A percentile compares a stretch with the other conserved stretches of the same genome.
Conservation (phyloP, 2,329 filamentous ascomycete species). For the Exophiala aquamarina region DNA sequence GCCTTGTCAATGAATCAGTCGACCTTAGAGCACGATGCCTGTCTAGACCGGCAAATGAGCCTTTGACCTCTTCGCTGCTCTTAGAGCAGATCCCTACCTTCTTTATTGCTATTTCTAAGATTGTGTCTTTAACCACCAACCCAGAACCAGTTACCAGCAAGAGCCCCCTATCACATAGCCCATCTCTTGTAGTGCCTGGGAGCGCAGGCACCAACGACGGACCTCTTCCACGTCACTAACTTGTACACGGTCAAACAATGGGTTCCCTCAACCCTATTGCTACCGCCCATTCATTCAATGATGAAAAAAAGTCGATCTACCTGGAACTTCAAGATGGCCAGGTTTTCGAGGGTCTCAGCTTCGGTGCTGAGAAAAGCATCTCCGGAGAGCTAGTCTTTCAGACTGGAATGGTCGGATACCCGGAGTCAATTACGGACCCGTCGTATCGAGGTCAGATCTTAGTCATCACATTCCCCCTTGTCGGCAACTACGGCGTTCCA, state of each 20-base stretch:
- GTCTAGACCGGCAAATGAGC: conserved; percentile 13
- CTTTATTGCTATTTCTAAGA: conserved; percentile 16
- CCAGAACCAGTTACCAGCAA: conserved; percentile 13
- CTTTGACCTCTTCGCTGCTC: conserved; percentile 17
- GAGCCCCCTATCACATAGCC: conserved; percentile 37
- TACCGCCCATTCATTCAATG: conserved; percentile 57
- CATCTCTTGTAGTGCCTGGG: conserved; percentile 41
- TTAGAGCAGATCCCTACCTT: conserved; percentile 6
- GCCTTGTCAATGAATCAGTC: too few relatives aligned
- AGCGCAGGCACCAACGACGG: conserved; percentile 28
- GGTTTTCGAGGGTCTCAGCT: conserved; percentile 91
- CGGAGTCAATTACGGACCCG: conserved; percentile 87
- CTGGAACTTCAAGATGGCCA: conserved; percentile 92
- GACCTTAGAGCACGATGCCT: not conserved
- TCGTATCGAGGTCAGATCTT: conserved; percentile 93
- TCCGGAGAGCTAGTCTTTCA: conserved; percentile 98
- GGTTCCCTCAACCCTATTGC: conserved; percentile 54
- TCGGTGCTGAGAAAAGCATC: conserved; percentile 90
- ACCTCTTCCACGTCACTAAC: conserved; percentile 8
- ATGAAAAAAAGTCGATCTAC: conserved; percentile 65
- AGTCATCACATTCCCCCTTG: conserved; percentile 91
- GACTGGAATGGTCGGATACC: conserved; percentile 98
- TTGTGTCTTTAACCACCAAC: conserved; percentile 7
- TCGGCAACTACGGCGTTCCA: conserved; percentile 97
- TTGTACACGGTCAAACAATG: conserved; percentile 12